phyloP scores from a whole-genome alignment of 495 filamentous ascomycete species.

The Penicillium antarcticum region DNA sequence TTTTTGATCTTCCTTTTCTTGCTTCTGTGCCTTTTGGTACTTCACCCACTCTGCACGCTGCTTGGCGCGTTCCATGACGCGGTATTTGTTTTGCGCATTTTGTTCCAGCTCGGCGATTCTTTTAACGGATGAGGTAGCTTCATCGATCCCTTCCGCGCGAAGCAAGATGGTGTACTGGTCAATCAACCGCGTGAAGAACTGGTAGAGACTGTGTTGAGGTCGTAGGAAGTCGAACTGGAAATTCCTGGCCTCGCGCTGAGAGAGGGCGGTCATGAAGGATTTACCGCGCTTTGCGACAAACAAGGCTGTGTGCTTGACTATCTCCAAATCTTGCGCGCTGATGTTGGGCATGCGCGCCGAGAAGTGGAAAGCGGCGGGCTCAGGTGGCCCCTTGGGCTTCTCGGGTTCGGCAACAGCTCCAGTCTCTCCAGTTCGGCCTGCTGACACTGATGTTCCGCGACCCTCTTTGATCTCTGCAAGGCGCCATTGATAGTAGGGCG shows the following conservation, averaged over 20 bases:
- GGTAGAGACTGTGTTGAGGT: slow-evolving; percentile 91
- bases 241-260: slow-evolving; percentile 84
- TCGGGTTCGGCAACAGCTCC: slow-evolving; percentile 52
- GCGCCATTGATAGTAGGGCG: slow-evolving; percentile 86
- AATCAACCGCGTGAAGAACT: slow-evolving; percentile 86
- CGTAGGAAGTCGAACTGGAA: slow-evolving; percentile 96
- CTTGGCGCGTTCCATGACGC: slow-evolving; percentile 75
- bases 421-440: slow-evolving; percentile 68
- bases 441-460: slow-evolving; percentile 73
- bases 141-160: slow-evolving; percentile 60
- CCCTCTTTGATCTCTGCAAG: slow-evolving; percentile 80
- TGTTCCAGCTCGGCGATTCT: slow-evolving; percentile 70
- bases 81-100: slow-evolving; percentile 76
- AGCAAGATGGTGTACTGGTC: slow-evolving; percentile 92
- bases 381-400: slow-evolving; percentile 75
- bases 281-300: slow-evolving; percentile 90
- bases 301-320: slow-evolving; percentile 83
- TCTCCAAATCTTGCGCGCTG: slow-evolving; percentile 90
- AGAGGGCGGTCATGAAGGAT: slow-evolving; percentile 81
- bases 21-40: slow-evolving; percentile 80
- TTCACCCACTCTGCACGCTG: slow-evolving; percentile 83
- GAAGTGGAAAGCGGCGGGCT: slow-evolving; percentile 90
- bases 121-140: slow-evolving; percentile 64
- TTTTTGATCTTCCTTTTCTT: slow-evolving; percentile 82
- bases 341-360: slow-evolving; percentile 97